These are phyloP conservation scores for Zygnema circumcarinatum DNA, from an alignment of 139 green algal species.

Conservation along the genomic window DNA sequence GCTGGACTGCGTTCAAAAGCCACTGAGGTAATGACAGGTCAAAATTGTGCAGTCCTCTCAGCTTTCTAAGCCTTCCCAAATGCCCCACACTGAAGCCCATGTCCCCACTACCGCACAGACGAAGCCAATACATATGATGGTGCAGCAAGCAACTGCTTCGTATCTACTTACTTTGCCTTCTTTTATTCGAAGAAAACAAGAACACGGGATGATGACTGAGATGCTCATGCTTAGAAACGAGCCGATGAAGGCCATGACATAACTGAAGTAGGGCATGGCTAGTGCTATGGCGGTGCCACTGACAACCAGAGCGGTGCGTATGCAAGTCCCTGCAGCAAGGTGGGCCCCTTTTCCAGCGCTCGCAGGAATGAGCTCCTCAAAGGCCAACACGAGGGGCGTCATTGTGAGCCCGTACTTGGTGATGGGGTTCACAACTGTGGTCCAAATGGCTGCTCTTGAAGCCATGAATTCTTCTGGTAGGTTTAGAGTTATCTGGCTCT, in stretches of 20 bases:
- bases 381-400: slow-evolving; percentile 33
- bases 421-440: slow-evolving; percentile 53
- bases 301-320: slow-evolving; percentile 45
- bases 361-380: slow-evolving; percentile 47
- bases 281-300: slow-evolving; percentile 17
- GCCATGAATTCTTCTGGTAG: slow-evolving; percentile 40
- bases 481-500: slow-evolving; percentile 56
- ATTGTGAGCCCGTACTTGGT: slow-evolving; percentile 55
- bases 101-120: slow-evolving; percentile 6
- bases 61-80: background rate
- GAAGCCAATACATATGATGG: background rate
- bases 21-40: too few species aligned
- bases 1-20: too few species aligned
- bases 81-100: background rate
- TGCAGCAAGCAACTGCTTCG: background rate
- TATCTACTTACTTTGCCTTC: background rate
- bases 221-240: slow-evolving; percentile 46
- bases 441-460: slow-evolving; percentile 49
- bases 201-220: slow-evolving; percentile 53
- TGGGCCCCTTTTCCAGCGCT: background rate
- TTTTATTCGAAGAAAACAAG: slow-evolving; percentile 47
- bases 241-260: slow-evolving; percentile 59
- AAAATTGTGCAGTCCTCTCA: too few species aligned
- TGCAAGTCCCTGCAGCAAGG: slow-evolving; percentile 16
- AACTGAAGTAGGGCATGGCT: slow-evolving; percentile 46